Evolutionary conservation across 2,329 filamentous ascomycete species (phyloP), one percentile per base, ranked within the genome.

Genomic region (Massarina eburnea): DNA sequence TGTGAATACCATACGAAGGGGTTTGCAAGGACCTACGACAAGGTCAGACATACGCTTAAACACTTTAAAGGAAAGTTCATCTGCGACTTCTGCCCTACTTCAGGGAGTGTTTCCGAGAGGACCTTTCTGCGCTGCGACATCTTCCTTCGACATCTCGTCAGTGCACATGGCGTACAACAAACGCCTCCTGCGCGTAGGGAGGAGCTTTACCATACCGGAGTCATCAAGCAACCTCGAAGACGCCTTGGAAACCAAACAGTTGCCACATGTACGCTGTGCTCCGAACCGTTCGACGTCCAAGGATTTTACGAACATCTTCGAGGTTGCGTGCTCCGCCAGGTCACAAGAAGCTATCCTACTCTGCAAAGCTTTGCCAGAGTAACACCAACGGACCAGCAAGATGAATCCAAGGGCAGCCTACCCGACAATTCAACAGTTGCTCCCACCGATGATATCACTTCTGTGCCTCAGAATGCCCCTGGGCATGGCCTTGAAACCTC

Each of bases 41-140:
- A 91, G 76, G 92, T 94, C 70, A 78, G 90, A 37, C 90, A 95
- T 69, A 94, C 89, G 3, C 73, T 95, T 55, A 95, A 89, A 8
- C 90, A 95, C 69, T 95, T 95, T 79, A 94, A 94, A 73, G 89
- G 89, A 34, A 94, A 86, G 35, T 94, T 95, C 88, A 86, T 92
- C n/a, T 95, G 90, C 67, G 89, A 88, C 17, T 95, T 95, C 73
- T 95, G 90, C 62, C 87, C 89, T 1, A 86, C 87, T 21, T 86
- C 86, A 14, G 88, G 89, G 3, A 89, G 87, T 4, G 80, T 87
- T 3, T 84, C 85, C 1, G 89, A 95, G 71, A 95, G 94, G 79
- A 90, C 87, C 53, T 95, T 95, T 67, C 94, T 94, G 73, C 82
- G 89, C 41, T 89, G 89, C 43, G 89, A 95, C 54, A 88, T 95